Percentiles rank a stretch among this genome's conserved stretches.
These are phyloP conservation scores for Tylopilus balloui DNA, from an alignment of 768 basidiomycete species.

Conservation along the genomic window DNA sequence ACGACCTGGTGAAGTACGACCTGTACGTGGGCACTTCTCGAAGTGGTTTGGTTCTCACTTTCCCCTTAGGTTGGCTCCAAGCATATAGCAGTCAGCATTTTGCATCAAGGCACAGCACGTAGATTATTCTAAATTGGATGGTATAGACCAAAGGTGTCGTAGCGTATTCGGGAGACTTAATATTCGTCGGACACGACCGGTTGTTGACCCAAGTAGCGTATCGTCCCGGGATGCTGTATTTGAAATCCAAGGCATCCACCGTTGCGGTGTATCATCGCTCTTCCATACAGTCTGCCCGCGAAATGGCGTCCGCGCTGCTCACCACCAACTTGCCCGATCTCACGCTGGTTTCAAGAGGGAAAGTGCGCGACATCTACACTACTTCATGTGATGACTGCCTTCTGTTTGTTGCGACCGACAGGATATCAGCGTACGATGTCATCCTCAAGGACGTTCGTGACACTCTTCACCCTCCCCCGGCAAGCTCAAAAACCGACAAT, in stretches of 20 bases:
- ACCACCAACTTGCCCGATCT: slow-evolving; percentile 58
- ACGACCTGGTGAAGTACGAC: slow-evolving; percentile 84
- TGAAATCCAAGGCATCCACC: slow-evolving; percentile 1
- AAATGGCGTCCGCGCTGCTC: slow-evolving; percentile 40
- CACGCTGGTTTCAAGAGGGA: slow-evolving; percentile 78
- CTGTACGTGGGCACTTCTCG: slow-evolving; percentile 50
- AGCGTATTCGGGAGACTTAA: slow-evolving; percentile 12
- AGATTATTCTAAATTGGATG: slow-evolving; percentile 10
- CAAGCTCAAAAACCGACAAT: neutral
- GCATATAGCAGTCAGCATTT: slow-evolving; percentile 31
- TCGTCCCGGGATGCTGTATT: slow-evolving; percentile 14
- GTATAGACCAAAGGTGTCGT: slow-evolving; percentile 14
- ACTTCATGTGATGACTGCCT: slow-evolving; percentile 67
- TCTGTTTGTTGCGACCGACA: slow-evolving; percentile 91
- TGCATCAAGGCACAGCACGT: slow-evolving; percentile 3
- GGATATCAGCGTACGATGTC: slow-evolving; percentile 96
- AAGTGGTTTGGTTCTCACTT: slow-evolving; percentile 12
- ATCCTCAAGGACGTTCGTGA: slow-evolving; percentile 83
- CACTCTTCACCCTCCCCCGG: neutral
- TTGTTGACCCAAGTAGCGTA: slow-evolving; percentile 5
- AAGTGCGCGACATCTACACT: slow-evolving; percentile 93
- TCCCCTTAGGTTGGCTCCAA: slow-evolving; percentile 45
- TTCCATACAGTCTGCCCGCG: neutral
- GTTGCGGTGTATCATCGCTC: slow-evolving; percentile 1
- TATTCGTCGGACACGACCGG: slow-evolving; percentile 9